phyloP scores from a whole-genome alignment of 495 filamentous ascomycete genomes.

The Sordaria brevicollis region DNA sequence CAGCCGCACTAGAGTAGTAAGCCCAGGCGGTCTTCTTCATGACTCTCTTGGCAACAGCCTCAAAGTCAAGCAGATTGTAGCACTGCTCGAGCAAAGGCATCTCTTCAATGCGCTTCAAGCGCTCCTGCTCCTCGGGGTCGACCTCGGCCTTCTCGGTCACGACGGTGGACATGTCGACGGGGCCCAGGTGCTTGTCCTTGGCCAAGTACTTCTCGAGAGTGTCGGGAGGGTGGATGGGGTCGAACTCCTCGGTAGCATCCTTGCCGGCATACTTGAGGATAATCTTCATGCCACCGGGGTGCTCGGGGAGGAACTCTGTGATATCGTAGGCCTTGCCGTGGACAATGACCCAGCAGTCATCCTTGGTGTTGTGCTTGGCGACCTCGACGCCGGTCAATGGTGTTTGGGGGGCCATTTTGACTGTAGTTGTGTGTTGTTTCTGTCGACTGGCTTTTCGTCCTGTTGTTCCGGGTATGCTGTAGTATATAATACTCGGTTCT shows the following conservation, averaged over 20 bases:
- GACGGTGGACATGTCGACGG: slow-evolving; percentile 83
- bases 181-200: slow-evolving; percentile 77
- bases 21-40: slow-evolving; percentile 97
- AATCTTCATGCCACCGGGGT: slow-evolving; percentile 69
- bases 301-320: slow-evolving; percentile 60
- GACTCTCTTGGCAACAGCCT: slow-evolving; percentile 72
- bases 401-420: slow-evolving; percentile 17
- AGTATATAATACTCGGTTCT: background rate
- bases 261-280: slow-evolving; percentile 77
- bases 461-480: background rate
- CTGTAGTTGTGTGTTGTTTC: background rate
- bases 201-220: slow-evolving; percentile 75
- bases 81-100: slow-evolving; percentile 84
- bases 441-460: background rate
- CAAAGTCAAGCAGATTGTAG: slow-evolving; percentile 93
- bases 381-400: slow-evolving; percentile 51
- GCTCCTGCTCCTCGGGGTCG: slow-evolving; percentile 67
- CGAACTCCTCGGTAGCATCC: slow-evolving; percentile 77
- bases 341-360: slow-evolving; percentile 74
- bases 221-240: slow-evolving; percentile 70
- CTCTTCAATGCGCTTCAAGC: slow-evolving; percentile 59
- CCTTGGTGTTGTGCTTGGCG: slow-evolving; percentile 52
- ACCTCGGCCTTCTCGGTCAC: slow-evolving; percentile 55
- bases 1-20: slow-evolving; percentile 91
- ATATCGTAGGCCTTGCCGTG: slow-evolving; percentile 71